Conservation (phyloP, 2,329 filamentous ascomycete species). For the Xylaria sp. region DNA sequence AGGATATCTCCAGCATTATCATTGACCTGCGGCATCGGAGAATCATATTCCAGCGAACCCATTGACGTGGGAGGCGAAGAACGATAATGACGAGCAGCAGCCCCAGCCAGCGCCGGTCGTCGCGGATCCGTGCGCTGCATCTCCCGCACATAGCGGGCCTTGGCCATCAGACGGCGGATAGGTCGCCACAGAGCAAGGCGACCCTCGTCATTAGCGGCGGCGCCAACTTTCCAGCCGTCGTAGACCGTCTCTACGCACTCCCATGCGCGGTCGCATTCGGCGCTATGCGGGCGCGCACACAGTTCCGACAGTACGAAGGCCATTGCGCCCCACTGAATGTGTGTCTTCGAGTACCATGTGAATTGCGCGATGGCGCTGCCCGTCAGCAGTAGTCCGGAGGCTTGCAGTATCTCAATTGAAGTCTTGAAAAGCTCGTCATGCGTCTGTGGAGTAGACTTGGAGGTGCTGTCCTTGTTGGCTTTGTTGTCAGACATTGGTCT, state of each 20-base stretch:
- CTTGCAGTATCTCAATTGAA: conserved; percentile 13
- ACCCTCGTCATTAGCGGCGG: conserved; percentile 40
- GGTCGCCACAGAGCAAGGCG: conserved; percentile 28
- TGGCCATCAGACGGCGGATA: conserved; percentile 35
- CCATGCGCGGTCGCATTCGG: conserved; percentile 37
- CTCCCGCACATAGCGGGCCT: conserved; percentile 36
- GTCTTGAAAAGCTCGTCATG: conserved; percentile 10
- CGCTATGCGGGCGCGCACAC: conserved; percentile 25
- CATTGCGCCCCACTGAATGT: conserved; percentile 34
- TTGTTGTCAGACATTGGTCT: neutral
- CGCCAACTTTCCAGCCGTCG: conserved; percentile 32
- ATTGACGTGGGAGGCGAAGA: neutral
- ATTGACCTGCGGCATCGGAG: neutral
- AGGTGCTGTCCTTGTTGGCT: neutral
- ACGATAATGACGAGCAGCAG: neutral
- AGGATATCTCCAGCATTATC: neutral
- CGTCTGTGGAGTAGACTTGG: neutral
- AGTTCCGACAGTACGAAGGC: conserved; percentile 36
- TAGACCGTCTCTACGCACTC: conserved; percentile 24
- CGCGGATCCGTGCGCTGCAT: conserved; percentile 22
- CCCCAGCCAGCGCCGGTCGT: neutral
- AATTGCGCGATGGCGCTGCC: neutral
- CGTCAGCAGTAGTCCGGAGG: conserved; percentile 9
- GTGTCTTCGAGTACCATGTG: conserved; percentile 17
- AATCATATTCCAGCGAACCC: neutral